These are phyloP conservation scores for Keqinozyma sinolaborantium DNA, from an alignment of 1,139 yeast genomes.

Conservation along the genomic window DNA sequence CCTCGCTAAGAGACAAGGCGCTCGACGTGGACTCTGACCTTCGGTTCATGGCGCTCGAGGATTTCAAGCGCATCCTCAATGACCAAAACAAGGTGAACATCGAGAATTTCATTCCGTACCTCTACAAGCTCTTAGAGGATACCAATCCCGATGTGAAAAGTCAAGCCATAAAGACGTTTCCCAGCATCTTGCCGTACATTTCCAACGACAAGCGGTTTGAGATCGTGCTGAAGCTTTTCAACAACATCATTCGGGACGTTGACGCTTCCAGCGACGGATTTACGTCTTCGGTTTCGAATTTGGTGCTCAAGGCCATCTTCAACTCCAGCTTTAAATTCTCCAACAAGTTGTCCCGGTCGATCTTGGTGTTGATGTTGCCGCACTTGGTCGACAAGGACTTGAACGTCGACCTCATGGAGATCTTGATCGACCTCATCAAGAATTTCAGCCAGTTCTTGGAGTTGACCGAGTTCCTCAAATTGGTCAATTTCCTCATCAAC, in stretches of 20 bases:
- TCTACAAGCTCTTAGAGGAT: constrained; percentile 58
- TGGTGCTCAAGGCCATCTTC: constrained; percentile 67
- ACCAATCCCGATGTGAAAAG: constrained; percentile 73
- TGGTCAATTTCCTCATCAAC: constrained; percentile 34
- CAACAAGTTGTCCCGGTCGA: constrained; percentile 16
- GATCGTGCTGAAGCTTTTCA: constrained; percentile 24
- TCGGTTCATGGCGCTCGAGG: constrained; percentile 84
- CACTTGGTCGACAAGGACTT: constrained; percentile 16
- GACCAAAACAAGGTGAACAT: constrained; percentile 20
- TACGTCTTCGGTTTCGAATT: constrained; percentile 15
- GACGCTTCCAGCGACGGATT: constrained; percentile 12
- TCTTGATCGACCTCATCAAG: constrained; percentile 55
- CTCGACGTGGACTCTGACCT: constrained; percentile 77
- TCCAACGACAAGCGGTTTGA: constrained; percentile 19
- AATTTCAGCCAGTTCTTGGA: constrained; percentile 51
- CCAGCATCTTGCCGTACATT: constrained; percentile 31
- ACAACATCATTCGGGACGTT: constrained; percentile 11
- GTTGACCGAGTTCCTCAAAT: constrained; percentile 31
- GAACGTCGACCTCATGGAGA: constrained; percentile 62
- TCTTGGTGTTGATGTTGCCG: constrained; percentile 21
- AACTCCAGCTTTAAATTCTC: constrained; percentile 24
- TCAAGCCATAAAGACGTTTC: constrained; percentile 65
- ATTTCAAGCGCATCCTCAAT: constrained; percentile 50
- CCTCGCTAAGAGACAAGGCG: constrained; percentile 43
- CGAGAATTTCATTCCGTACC: constrained; percentile 43